These are phyloP conservation scores for Nicotiana undulata DNA, from an alignment of 257 asterid genomes.

Conservation along the genomic window DNA sequence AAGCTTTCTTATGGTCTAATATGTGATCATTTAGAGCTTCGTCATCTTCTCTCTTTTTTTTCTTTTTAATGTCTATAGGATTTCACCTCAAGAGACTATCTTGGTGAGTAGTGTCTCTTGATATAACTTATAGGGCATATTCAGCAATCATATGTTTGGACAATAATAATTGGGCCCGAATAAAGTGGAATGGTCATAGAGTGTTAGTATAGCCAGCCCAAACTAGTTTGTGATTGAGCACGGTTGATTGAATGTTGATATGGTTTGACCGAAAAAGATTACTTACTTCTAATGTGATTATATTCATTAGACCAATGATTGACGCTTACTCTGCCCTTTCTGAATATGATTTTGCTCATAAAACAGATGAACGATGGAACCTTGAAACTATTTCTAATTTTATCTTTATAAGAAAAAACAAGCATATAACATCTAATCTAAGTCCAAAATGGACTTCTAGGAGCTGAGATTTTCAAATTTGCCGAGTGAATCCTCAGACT, in stretches of 20 bases:
- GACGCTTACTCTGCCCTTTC: not conserved
- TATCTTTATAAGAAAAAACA: not conserved
- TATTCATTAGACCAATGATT: not conserved
- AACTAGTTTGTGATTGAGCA: conserved; percentile 4
- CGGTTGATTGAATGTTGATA: not conserved
- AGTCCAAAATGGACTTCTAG: not conserved
- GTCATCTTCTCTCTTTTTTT: not conserved
- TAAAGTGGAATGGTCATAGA: not conserved
- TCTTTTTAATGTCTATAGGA: not conserved
- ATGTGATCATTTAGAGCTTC: not conserved
- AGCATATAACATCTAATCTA: not conserved
- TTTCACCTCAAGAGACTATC: not conserved
- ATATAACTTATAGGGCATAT: not conserved
- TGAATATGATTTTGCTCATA: not conserved
- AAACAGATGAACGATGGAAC: not conserved
- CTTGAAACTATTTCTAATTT: not conserved
- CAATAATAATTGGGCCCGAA: not conserved
- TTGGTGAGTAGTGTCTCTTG: not conserved
- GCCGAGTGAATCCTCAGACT: too few species aligned
- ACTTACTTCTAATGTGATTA: not conserved
- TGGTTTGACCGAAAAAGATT: not conserved
- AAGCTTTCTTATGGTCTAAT: not conserved
- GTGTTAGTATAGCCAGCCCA: not conserved
- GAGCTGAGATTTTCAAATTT: not conserved
- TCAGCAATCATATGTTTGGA: not conserved